Conservation (phyloP, 371 early-diverging fungal species). For the Mortierella polycephala region DNA sequence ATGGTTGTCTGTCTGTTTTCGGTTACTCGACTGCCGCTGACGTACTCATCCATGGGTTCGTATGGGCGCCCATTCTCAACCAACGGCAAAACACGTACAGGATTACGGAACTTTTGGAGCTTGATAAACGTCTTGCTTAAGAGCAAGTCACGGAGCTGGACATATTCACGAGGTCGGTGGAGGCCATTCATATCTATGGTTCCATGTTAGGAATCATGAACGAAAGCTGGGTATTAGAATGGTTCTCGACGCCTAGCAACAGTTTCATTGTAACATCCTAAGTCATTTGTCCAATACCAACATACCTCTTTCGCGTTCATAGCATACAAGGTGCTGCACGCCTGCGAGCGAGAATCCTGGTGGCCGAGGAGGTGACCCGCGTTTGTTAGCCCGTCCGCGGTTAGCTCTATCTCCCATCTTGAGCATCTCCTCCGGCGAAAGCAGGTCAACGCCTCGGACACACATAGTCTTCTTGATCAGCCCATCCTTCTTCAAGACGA, state of each 20-base stretch:
- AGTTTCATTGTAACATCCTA: not conserved
- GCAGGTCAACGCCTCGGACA: slow-evolving; percentile 47
- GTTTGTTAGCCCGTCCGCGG: not conserved
- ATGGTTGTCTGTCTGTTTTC: slow-evolving; percentile 1
- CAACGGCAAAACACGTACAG: slow-evolving; percentile 10
- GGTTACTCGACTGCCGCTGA: slow-evolving; percentile 18
- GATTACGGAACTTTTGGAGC: slow-evolving; percentile 28
- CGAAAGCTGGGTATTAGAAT: no score
- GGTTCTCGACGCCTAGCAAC: no score
- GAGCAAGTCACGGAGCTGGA: slow-evolving; percentile 24
- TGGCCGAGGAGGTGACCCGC: not conserved
- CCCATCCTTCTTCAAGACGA: slow-evolving; percentile 66
- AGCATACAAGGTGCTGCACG: slow-evolving; percentile 35
- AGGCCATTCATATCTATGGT: slow-evolving; percentile 16
- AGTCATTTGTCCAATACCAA: not conserved
- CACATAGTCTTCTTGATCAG: slow-evolving; percentile 71
- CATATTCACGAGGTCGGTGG: slow-evolving; percentile 34
- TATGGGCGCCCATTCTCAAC: not conserved
- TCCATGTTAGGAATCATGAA: no score
- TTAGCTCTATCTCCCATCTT: no score
- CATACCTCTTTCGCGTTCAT: slow-evolving; percentile 37
- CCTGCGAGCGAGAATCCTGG: slow-evolving; percentile 9
- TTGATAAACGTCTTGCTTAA: slow-evolving; percentile 34
- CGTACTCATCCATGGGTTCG: slow-evolving; percentile 30
- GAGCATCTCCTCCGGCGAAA: slow-evolving; percentile 8